phyloP scores from a whole-genome alignment of 2,329 filamentous ascomycete genomes.

The Lachnellula cervina region DNA sequence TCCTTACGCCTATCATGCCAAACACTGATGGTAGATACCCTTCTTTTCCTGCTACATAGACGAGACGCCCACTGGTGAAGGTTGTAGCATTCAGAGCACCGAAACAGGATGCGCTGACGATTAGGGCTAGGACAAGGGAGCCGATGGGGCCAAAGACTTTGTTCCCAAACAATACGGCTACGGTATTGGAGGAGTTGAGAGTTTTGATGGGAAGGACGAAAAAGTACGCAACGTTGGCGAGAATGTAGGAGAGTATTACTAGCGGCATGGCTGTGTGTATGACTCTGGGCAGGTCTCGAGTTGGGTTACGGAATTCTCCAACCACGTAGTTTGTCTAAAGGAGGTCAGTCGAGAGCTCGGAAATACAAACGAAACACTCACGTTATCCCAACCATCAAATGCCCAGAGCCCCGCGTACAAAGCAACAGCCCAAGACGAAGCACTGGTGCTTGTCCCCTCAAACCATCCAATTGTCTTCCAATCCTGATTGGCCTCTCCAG shows the following conservation, averaged over 20 bases:
- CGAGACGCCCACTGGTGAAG: conserved; percentile 86
- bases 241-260: conserved; percentile 83
- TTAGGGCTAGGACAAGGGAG: conserved; percentile 76
- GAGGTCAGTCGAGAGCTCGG: conserved; percentile 22
- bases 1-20: conserved; percentile 70
- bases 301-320: conserved; percentile 90
- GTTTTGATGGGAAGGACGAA: conserved; percentile 77
- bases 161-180: conserved; percentile 89
- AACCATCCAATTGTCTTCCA: conserved; percentile 93
- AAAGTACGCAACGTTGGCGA: conserved; percentile 92
- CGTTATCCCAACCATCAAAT: conserved; percentile 98
- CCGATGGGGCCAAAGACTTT: conserved; percentile 85
- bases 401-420: conserved; percentile 96
- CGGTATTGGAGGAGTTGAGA: conserved; percentile 85
- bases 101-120: conserved; percentile 88
- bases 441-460: conserved; percentile 71
- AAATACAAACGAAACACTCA: conserved; percentile 43
- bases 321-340: conserved; percentile 90
- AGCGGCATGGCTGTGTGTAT: conserved; percentile 96
- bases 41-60: conserved; percentile 93
- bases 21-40: conserved; percentile 85
- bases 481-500: conserved; percentile 69
- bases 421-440: conserved; percentile 87
- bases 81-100: conserved; percentile 91
- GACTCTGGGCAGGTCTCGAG: conserved; percentile 83